Conservation (phyloP, 306 rosid genomes). For the Rosa chinensis region DNA sequence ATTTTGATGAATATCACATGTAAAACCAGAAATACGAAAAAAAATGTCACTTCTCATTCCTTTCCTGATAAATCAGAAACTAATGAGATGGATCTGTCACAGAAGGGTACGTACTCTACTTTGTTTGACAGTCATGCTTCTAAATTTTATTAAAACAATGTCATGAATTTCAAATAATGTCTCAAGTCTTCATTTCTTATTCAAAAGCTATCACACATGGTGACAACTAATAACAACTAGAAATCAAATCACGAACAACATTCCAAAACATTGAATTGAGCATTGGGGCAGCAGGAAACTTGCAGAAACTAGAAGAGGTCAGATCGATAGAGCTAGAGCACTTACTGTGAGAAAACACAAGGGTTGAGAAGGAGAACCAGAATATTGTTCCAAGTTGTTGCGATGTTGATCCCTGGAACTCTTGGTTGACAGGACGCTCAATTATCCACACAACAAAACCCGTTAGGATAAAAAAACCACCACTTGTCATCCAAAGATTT, state of each 20-base stretch:
- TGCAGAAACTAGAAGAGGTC: neutral
- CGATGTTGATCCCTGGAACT: conserved; percentile 13
- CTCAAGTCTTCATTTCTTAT: neutral
- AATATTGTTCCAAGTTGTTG: conserved; percentile 13
- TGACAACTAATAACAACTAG: neutral
- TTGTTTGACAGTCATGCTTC: too few species aligned
- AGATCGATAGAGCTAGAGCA: neutral
- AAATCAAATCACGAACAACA: neutral
- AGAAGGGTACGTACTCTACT: too few species aligned
- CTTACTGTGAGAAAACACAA: conserved; percentile 28
- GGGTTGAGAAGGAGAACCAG: conserved; percentile 21
- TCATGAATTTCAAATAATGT: neutral
- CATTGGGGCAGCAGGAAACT: neutral
- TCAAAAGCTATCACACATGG: neutral
- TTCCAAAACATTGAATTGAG: too few species aligned
- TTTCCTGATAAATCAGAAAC: too few species aligned
- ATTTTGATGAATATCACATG: neutral
- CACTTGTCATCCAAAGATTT: conserved; percentile 19
- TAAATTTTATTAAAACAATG: neutral
- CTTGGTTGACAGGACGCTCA: conserved; percentile 11
- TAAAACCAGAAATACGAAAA: neutral
- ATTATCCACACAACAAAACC: conserved; percentile 20
- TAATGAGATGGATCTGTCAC: too few species aligned
- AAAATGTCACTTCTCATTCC: neutral
- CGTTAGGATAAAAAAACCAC: conserved; percentile 13